A percentile compares a stretch with the other conserved stretches of the same genome.
phyloP scores from a whole-genome alignment of 352 stramenopile species.

The Achlya hypogyna region DNA sequence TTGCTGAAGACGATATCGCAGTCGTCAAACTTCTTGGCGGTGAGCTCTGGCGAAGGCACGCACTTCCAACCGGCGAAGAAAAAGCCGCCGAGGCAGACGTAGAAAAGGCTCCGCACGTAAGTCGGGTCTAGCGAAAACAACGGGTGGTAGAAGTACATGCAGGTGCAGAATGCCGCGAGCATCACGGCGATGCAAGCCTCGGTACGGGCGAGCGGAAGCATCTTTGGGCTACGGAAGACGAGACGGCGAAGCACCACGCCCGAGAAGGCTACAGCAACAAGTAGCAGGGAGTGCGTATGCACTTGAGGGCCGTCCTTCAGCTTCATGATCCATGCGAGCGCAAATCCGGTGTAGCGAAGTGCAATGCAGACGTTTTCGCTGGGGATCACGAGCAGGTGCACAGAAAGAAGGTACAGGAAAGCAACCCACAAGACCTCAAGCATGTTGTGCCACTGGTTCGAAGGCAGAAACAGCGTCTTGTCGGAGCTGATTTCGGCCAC shows the following conservation, averaged over 20 bases:
- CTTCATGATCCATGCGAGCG: slow-evolving; percentile 77
- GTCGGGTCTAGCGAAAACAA: neutral
- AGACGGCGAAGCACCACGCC: slow-evolving; percentile 47
- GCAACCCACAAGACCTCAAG: slow-evolving; percentile 78
- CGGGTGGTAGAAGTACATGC: neutral
- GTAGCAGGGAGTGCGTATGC: slow-evolving; percentile 54
- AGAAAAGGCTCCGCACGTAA: neutral
- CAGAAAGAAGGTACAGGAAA: slow-evolving; percentile 78
- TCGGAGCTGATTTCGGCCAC: slow-evolving; percentile 28
- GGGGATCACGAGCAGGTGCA: slow-evolving; percentile 76
- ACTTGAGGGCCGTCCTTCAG: slow-evolving; percentile 72
- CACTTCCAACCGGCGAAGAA: slow-evolving; percentile 18
- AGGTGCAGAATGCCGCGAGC: slow-evolving; percentile 7
- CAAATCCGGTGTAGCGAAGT: slow-evolving; percentile 77
- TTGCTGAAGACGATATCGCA: slow-evolving; percentile 10
- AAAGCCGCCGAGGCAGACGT: slow-evolving; percentile 8
- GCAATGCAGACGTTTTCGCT: slow-evolving; percentile 80
- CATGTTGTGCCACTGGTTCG: slow-evolving; percentile 80
- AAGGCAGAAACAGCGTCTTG: slow-evolving; percentile 47
- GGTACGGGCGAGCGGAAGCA: neutral
- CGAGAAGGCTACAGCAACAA: slow-evolving; percentile 48
- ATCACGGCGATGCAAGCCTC: neutral
- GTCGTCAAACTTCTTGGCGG: slow-evolving; percentile 9
- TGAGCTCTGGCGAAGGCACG: neutral
- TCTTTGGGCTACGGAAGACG: slow-evolving; percentile 22